Conservation (phyloP, 352 stramenopile species). For the Saprolegnia diclina region DNA sequence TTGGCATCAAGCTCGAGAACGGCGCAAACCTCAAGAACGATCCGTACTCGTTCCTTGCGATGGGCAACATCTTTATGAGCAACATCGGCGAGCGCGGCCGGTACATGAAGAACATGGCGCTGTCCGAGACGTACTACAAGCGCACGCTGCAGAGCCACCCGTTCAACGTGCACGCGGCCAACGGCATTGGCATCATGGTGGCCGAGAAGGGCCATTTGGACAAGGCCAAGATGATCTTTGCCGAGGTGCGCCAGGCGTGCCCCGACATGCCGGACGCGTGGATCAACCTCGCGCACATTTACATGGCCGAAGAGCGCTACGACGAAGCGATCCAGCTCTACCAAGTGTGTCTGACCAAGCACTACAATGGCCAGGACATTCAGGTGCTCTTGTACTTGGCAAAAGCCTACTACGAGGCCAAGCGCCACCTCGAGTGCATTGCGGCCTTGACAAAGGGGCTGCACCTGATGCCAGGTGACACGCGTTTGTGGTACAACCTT, state of each 20-base stretch:
- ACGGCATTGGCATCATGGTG: slow-evolving; percentile 96
- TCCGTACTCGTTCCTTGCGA: slow-evolving; percentile 94
- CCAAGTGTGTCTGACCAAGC: slow-evolving; percentile 87
- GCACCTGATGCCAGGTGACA: slow-evolving; percentile 70
- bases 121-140: slow-evolving; percentile 94
- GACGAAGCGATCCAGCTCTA: slow-evolving; percentile 95
- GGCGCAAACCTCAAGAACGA: slow-evolving; percentile 89
- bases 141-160: slow-evolving; percentile 91
- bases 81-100: slow-evolving; percentile 93
- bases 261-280: slow-evolving; percentile 94
- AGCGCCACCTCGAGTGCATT: slow-evolving; percentile 86
- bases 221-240: slow-evolving; percentile 94
- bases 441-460: slow-evolving; percentile 68
- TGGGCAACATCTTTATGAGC: slow-evolving; percentile 98
- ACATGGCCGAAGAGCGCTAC: slow-evolving; percentile 94
- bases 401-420: slow-evolving; percentile 86
- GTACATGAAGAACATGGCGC: slow-evolving; percentile 95
- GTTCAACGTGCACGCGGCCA: slow-evolving; percentile 94
- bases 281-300: slow-evolving; percentile 97
- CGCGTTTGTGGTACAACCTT: slow-evolving; percentile 84
- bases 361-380: slow-evolving; percentile 82
- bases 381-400: slow-evolving; percentile 78
- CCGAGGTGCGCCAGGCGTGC: slow-evolving; percentile 92
- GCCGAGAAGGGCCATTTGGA: slow-evolving; percentile 97
- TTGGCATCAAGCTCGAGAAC: slow-evolving; percentile 82